Conservation (phyloP, 371 early-diverging fungal species). For the Chytridium lagenaria region DNA sequence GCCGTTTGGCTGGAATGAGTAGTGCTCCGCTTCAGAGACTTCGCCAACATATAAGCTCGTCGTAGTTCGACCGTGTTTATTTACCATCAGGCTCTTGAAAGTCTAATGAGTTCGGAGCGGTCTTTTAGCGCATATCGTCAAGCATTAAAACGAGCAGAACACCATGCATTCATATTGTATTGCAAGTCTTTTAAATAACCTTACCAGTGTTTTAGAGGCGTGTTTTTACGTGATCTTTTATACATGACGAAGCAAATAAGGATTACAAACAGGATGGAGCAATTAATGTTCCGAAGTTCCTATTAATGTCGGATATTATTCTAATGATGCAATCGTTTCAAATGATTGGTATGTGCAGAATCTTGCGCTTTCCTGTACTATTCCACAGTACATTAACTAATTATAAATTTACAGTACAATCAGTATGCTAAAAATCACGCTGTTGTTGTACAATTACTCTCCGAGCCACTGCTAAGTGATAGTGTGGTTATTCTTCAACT, state of each 20-base stretch:
- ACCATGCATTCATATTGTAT: slow-evolving; percentile 58
- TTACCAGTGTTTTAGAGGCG: slow-evolving; percentile 41
- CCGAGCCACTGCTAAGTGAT: neutral
- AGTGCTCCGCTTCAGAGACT: slow-evolving; percentile 46
- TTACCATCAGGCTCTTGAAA: slow-evolving; percentile 39
- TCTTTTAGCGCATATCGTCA: slow-evolving; percentile 47
- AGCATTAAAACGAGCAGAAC: slow-evolving; percentile 42
- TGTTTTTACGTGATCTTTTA: slow-evolving; percentile 51
- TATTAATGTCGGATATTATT: slow-evolving; percentile 54
- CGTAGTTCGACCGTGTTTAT: slow-evolving; percentile 22
- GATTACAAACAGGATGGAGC: slow-evolving; percentile 44
- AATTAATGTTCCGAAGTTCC: slow-evolving; percentile 50
- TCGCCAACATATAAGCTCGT: slow-evolving; percentile 44
- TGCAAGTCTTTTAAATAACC: too few species aligned
- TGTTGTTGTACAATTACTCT: neutral
- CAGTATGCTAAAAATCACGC: neutral
- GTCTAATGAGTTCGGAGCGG: slow-evolving; percentile 51
- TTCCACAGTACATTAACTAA: too few species aligned
- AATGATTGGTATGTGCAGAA: slow-evolving; percentile 9
- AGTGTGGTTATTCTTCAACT: neutral
- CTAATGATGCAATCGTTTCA: slow-evolving; percentile 50
- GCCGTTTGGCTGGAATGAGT: slow-evolving; percentile 51
- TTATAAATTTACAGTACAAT: too few species aligned
- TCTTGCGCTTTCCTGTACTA: too few species aligned
- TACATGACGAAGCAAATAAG: slow-evolving; percentile 56